Percentiles rank a stretch among this genome's conserved stretches.
These are phyloP conservation scores for Aureobasidium pullulans DNA, from an alignment of 2,329 filamentous ascomycete genomes.

Conservation along the genomic window DNA sequence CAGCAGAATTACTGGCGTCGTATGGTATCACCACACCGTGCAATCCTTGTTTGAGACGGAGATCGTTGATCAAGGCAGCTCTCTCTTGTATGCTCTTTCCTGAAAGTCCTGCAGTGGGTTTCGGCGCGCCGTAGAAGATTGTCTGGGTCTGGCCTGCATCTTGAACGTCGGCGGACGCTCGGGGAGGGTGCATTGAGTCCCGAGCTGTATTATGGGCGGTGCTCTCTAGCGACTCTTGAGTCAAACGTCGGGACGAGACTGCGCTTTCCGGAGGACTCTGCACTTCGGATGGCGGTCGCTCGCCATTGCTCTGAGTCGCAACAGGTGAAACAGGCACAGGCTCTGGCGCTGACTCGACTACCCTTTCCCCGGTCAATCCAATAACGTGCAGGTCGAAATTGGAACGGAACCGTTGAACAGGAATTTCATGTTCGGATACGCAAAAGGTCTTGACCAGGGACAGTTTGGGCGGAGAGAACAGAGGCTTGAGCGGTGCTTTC, in stretches of 20 bases:
- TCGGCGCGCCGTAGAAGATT: constrained; percentile 4
- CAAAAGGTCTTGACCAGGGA: constrained; percentile 5
- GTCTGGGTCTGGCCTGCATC: background rate
- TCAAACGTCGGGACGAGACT: background rate
- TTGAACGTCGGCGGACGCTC: background rate
- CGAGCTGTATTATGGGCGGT: background rate
- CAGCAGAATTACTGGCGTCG: constrained; percentile 7
- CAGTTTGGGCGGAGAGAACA: background rate
- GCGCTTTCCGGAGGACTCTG: background rate
- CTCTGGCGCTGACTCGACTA: background rate
- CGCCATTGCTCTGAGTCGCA: background rate
- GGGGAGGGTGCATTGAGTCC: constrained; percentile 2
- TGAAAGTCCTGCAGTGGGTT: background rate
- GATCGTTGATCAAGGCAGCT: constrained; percentile 11
- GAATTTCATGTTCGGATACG: constrained; percentile 10
- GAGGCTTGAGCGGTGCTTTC: background rate
- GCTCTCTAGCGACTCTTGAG: background rate
- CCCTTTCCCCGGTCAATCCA: background rate
- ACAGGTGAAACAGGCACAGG: too few species aligned
- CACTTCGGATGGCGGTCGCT: background rate
- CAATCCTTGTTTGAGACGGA: constrained; percentile 13
- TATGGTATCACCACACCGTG: constrained; percentile 15
- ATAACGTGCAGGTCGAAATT: background rate
- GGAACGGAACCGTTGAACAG: background rate
- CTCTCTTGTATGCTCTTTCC: background rate